These are phyloP conservation scores for Fusarium haematococcum DNA, from an alignment of 2,329 filamentous ascomycete species.

Conservation along the genomic window DNA sequence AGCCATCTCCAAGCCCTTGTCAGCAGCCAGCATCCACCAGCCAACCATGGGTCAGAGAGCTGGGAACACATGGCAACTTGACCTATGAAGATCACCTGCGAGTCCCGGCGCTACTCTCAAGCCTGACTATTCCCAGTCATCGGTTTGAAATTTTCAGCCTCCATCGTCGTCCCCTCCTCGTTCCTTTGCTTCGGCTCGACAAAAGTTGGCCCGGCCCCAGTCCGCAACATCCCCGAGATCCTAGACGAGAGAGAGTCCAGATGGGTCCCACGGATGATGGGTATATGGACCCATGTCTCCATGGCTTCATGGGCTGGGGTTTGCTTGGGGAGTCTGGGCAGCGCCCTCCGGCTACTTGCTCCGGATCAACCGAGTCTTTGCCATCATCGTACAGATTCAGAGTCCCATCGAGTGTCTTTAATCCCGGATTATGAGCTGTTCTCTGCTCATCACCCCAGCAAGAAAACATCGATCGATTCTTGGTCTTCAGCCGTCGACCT, in stretches of 20 bases:
- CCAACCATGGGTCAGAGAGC: not conserved
- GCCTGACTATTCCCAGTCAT: not conserved
- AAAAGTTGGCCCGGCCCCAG: slow-evolving; percentile 11
- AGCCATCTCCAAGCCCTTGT: not conserved
- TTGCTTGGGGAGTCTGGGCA: not conserved
- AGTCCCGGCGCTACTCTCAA: not conserved
- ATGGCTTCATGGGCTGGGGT: not conserved
- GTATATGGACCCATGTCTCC: slow-evolving; percentile 18
- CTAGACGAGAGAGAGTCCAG: slow-evolving; percentile 2
- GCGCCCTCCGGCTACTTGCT: not conserved
- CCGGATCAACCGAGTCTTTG: slow-evolving; percentile 7
- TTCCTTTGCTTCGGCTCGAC: slow-evolving; percentile 5
- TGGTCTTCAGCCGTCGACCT: slow-evolving; percentile 5
- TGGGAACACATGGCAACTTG: not conserved
- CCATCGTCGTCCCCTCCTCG: not conserved
- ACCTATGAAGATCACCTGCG: not conserved
- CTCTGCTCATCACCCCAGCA: not conserved
- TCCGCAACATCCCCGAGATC: slow-evolving; percentile 1
- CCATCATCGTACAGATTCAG: slow-evolving; percentile 20
- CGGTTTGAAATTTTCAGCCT: slow-evolving; percentile 3
- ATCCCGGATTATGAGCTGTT: not conserved
- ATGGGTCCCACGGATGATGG: slow-evolving; percentile 4
- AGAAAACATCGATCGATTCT: not conserved
- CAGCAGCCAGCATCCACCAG: not conserved
- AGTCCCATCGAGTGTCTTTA: not conserved